Evolutionary conservation across 306 rosid species (phyloP).

Genomic region (Herpetospermum pedunculosum): DNA sequence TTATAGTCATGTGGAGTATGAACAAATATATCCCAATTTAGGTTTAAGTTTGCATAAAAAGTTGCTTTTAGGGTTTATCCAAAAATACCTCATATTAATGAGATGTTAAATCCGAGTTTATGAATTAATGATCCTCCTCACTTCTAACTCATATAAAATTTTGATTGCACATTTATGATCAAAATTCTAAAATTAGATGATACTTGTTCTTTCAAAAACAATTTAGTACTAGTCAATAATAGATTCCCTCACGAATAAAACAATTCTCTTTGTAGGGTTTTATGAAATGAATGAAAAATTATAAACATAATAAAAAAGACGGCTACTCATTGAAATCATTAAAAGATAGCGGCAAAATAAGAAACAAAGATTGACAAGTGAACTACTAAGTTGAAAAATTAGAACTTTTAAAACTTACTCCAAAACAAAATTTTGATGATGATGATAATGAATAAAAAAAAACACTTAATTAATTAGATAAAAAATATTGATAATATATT

Average conservation of each 20-base stretch:
- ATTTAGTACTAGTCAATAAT: neutral
- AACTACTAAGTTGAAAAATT: neutral
- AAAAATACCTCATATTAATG: neutral
- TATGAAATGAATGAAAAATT: neutral
- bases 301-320: neutral
- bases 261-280: neutral
- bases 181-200: neutral
- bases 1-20: neutral
- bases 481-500: neutral
- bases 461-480: neutral
- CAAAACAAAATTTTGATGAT: neutral
- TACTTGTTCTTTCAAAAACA: neutral
- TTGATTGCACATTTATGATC: neutral
- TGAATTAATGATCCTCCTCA: neutral
- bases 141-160: neutral
- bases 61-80: neutral
- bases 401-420: neutral
- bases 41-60: neutral
- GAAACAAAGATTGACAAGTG: neutral
- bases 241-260: neutral
- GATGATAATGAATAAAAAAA: neutral
- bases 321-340: neutral
- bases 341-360: neutral
- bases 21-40: neutral
- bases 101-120: neutral